These are phyloP conservation scores for Bondarzewia mesenterica DNA, from an alignment of 1,284 basidiomycete genomes.

Conservation along the genomic window DNA sequence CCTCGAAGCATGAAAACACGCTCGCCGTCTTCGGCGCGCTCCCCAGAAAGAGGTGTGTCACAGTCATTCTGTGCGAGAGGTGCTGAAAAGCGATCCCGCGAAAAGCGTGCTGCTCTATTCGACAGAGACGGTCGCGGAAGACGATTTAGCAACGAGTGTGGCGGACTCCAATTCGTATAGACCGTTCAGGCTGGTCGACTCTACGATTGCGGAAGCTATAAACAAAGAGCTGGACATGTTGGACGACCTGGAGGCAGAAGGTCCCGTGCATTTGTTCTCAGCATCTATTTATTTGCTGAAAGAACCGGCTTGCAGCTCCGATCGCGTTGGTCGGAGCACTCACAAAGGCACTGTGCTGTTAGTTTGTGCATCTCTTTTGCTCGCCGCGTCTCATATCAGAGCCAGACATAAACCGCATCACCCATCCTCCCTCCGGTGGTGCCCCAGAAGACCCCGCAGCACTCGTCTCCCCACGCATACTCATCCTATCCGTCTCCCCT, in stretches of 20 bases:
- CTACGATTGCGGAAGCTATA: conserved; percentile 57
- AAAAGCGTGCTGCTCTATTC: conserved; percentile 68
- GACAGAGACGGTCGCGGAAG: conserved; percentile 31
- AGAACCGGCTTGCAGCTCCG: conserved; percentile 33
- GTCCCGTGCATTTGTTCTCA: conserved; percentile 23
- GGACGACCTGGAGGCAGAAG: conserved; percentile 39
- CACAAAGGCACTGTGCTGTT: conserved; percentile 86
- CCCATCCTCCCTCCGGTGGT: conserved; percentile 28
- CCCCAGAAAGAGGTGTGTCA: conserved; percentile 68
- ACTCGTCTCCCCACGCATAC: conserved; percentile 73
- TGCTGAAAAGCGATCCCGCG: background rate
- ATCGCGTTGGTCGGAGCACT: conserved; percentile 80
- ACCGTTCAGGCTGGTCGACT: conserved; percentile 72
- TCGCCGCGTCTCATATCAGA: background rate
- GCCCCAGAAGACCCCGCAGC: conserved; percentile 32
- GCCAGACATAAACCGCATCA: conserved; percentile 79
- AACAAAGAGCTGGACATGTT: conserved; percentile 51
- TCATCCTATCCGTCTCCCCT: conserved; percentile 89
- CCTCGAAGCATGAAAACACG: conserved; percentile 85
- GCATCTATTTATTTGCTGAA: conserved; percentile 10
- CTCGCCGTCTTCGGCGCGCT: conserved; percentile 88
- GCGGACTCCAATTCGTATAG: conserved; percentile 77
- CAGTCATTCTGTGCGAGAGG: background rate
- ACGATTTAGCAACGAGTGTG: conserved; percentile 20
- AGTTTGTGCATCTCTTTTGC: conserved; percentile 20